Evolutionary conservation across 352 stramenopile genomes (phyloP).

Genomic region (Phytopythium boreale): DNA sequence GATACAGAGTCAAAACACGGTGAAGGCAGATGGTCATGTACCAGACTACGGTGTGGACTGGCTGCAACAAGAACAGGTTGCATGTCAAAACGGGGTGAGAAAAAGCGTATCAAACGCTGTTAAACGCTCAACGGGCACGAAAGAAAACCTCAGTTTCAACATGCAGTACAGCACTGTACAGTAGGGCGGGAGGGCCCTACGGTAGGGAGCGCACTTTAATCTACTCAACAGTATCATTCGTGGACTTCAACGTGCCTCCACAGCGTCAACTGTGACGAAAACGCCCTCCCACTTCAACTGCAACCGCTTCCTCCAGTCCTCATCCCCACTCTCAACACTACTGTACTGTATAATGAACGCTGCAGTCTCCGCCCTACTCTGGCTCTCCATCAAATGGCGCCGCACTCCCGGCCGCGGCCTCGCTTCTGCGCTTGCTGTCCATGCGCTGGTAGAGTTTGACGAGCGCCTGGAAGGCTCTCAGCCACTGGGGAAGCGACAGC

Average conservation of each 20-base stretch:
- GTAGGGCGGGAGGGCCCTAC: too few relatives aligned
- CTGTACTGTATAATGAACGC: not conserved
- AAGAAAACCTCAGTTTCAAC: not conserved
- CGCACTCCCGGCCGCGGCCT: not conserved
- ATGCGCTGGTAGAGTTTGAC: constrained; percentile 56
- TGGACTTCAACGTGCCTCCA: too few relatives aligned
- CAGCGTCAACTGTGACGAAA: too few relatives aligned
- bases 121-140: too few relatives aligned
- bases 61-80: too few relatives aligned
- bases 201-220: too few relatives aligned
- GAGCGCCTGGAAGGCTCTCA: constrained; percentile 56
- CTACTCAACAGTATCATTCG: too few relatives aligned
- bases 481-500: constrained; percentile 53
- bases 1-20: not conserved
- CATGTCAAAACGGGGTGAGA: not conserved
- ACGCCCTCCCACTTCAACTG: too few relatives aligned
- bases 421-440: constrained; percentile 35
- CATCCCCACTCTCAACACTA: not conserved
- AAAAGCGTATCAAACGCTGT: not conserved
- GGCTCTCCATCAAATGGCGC: too few relatives aligned
- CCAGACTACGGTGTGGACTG: too few relatives aligned
- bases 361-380: too few relatives aligned
- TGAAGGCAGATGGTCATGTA: not conserved
- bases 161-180: not conserved
- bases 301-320: too few relatives aligned